Percentiles rank a stretch among this genome's conserved stretches.
phyloP scores from a whole-genome alignment of 1,284 basidiomycete genomes.

The Moniliophthora roreri region DNA sequence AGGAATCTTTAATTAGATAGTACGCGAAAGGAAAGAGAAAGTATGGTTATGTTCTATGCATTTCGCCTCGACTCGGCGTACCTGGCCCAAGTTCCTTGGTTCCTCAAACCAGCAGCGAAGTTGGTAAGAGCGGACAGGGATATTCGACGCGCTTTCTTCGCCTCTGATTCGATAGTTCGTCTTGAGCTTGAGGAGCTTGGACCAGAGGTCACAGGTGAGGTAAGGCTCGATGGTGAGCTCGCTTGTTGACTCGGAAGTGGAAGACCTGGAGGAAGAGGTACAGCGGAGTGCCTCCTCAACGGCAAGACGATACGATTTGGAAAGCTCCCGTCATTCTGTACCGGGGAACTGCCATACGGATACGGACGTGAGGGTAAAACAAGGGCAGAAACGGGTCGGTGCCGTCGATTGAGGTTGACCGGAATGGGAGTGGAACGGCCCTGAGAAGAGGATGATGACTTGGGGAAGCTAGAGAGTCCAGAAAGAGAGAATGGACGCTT shows the following conservation, averaged over 20 bases:
- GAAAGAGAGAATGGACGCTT: constrained; percentile 35
- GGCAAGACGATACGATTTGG: constrained; percentile 7
- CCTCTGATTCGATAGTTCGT: not conserved
- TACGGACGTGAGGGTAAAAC: constrained; percentile 15
- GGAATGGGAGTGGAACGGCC: constrained; percentile 16
- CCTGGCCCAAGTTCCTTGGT: constrained; percentile 12
- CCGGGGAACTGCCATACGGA: constrained; percentile 5
- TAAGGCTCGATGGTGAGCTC: not conserved
- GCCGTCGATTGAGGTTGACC: constrained; percentile 14
- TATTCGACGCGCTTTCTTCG: constrained; percentile 26
- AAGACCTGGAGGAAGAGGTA: constrained; percentile 10
- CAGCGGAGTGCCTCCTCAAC: not conserved
- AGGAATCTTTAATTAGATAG: too few species aligned
- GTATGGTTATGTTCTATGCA: too few species aligned
- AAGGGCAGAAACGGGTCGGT: constrained; percentile 20
- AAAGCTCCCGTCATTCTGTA: not conserved
- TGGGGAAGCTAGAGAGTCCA: constrained; percentile 18
- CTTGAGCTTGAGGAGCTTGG: not conserved
- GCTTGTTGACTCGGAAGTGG: not conserved
- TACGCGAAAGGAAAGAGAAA: too few species aligned
- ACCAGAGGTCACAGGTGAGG: not conserved
- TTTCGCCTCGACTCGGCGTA: constrained; percentile 2
- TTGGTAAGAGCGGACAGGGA: constrained; percentile 30
- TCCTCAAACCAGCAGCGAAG: constrained; percentile 18
- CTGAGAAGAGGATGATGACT: constrained; percentile 11